Evolutionary conservation across 1,284 basidiomycete genomes (phyloP), one percentile per base, ranked within the genome.

Genomic region (Entoloma clypeatum): DNA sequence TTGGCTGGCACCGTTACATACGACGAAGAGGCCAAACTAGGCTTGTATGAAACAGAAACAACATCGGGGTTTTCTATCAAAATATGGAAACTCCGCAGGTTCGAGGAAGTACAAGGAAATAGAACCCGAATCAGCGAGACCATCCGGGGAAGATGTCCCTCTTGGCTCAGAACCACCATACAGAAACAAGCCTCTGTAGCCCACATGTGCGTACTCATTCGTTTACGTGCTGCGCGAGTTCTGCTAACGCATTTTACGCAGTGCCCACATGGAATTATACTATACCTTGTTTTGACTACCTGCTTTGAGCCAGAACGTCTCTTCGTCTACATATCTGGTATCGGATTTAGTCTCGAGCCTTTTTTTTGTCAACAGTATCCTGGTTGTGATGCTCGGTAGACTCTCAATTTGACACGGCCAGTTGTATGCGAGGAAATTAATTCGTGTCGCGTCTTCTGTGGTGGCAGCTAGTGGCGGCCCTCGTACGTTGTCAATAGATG

Each of bases 1-100:
- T 32, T 66, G 19, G 39, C 36, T 21, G 66, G 63, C 1, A 60
- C 59, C 7, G 45, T 65, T 7, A 61, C 63, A 2, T 67, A 61
- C 62, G 61, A 65, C 28, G 52, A 61, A 19, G 35, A 49, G 3
- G 43, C 48, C 3, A 53, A 51, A 22, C 17, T 55, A 8, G 41
- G 55, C 13, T 44, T 67, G 22, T 66, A 64, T 35, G 65, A 66
- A 39, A 59, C 51, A 25, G 39, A 50, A 16, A 43, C 55, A 2
- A 51, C 49, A 18, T 44, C 41, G 1, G 58, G 57, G 2, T 52
- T 44, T 18, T 29, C 26, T 16, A 33, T 65, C 18, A 39, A 44
- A 31, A 56, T 65, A 3, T 61, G 60, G 62, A 65, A 65, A 39
- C 25, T 62, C 31, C 52, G 62, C 11, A 50, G 44, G 28, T 60